Evolutionary conservation across 208 protist species (phyloP), one percentile per base, ranked within the genome.

Genomic region (Leptomonas pyrrhocoris): DNA sequence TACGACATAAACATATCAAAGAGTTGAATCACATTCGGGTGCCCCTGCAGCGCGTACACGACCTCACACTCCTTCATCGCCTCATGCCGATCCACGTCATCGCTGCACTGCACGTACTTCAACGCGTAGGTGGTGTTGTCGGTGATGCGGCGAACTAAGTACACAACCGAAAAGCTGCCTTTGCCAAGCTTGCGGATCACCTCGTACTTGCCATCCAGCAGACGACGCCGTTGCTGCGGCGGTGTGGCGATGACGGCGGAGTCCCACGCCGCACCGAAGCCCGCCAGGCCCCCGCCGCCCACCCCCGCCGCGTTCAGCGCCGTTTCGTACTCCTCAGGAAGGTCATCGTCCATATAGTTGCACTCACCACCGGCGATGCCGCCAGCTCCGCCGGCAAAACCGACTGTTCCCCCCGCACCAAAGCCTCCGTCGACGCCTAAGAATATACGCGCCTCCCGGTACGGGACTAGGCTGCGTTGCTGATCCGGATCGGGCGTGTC

Each of bases 1-100:
- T 88, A 86, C 15, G 79, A 86, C 81, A 93, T 86, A 68, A 93
- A 93, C 84, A 93, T 90, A 59, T 90, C 88, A 18, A 86, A 68
- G 46, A 93, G 77, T n/a, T 81, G 51, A 59, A 93, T 89, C 2
- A 93, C 78, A 56, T 90, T 93, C 5, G 84, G 88, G 66, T 90
- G 84, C 16, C 83, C 85, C 43, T 93, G 88, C 49, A 90, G 56
- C 7, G 70, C 51, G 69, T 86, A 83, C 4, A 80, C 74, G 12
- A 88, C 73, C 67, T 93, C 84, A 54, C 82, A 93, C 70, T 90
- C 88, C 25, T 80, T 74, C 76, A 93, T 78, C 18, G 88, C 88
- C 40, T 87, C 84, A 28, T 80, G 28, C 12, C 84, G 81, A 57
- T 85, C 82, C 27, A 83, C 55, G 68, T 93, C 80, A 51, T 85